Evolutionary conservation across 805 yeast genomes (phyloP).

Genomic region (Isabelozyma rhagii): DNA sequence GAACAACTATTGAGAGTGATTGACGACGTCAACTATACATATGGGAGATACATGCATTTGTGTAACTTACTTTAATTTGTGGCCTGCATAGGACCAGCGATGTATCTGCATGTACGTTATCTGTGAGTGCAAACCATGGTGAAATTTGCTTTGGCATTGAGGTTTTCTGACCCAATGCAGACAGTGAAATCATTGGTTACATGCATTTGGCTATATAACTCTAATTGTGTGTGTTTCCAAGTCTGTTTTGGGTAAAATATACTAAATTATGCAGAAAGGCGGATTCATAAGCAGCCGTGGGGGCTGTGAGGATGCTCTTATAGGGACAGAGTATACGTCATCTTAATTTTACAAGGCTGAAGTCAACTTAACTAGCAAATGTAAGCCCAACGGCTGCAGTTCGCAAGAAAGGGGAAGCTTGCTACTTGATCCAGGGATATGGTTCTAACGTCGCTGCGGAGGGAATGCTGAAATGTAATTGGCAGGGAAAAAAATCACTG

Average conservation of each 20-base stretch:
- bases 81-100: not conserved
- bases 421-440: too few relatives aligned
- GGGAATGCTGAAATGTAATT: too few relatives aligned
- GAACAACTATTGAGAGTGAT: not conserved
- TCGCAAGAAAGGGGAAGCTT: too few relatives aligned
- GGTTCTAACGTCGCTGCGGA: too few relatives aligned
- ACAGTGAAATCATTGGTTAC: not conserved
- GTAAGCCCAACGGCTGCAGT: too few relatives aligned
- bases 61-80: not conserved
- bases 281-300: not conserved
- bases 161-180: not conserved
- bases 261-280: not conserved
- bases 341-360: too few relatives aligned
- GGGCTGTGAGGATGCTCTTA: too few relatives aligned
- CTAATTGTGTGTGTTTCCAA: not conserved
- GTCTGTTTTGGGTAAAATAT: not conserved
- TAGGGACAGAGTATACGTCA: too few relatives aligned
- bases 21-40: not conserved
- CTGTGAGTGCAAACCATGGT: not conserved
- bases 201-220: not conserved
- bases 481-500: too few relatives aligned
- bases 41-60: not conserved
- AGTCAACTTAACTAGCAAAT: too few relatives aligned
- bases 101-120: not conserved
- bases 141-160: not conserved